Evolutionary conservation across 768 basidiomycete species (phyloP), one percentile per base, ranked within the genome.

Genomic region (Coprinopsis marcescibilis): DNA sequence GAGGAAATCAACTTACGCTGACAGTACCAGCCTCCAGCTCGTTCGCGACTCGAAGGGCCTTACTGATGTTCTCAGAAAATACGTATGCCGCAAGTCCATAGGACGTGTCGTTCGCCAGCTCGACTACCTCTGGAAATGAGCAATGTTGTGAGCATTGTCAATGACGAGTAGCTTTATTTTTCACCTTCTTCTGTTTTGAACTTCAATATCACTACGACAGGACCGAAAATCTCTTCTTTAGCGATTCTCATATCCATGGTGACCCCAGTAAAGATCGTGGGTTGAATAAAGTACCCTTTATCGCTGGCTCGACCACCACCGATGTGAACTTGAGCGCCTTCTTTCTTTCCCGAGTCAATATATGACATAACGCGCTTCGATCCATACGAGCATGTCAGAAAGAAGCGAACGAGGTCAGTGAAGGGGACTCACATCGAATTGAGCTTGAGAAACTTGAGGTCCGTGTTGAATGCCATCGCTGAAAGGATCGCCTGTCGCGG

Each of bases 81-180:
- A 93, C 76, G 6, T 85, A 81, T 1, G 82, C 79, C 5, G 85
- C 88, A 23, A 92, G 76, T 34, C 91, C 91, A 65, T 89, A 89
- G 2, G 40, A 69, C 0, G 83, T 81, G 60, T 90, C 79, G 67
- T 93, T 94, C 34, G 87, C 90, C 59, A 73, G 68, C 32, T 62
- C 63, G 48, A 81, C 58, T 26, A 71, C 76, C 44, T 83, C 80
- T 45, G 30, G 45, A 7, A 42, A 17, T 19, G 11, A 1, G 11
- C 29, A 29, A 15, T 20, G 24, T 8, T 5, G 25, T 12, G 23
- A 25, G 2, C 13, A 25, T 32, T 23, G 10, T 5, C 15, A 6
- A 40, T 1, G 24, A 19, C 13, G n/a, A 17, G 7, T n/a, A 4
- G 11, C 3, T 13, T 11, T 10, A 37, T 10, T 14, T 40, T 52